These are phyloP conservation scores for Fusarium xyrophilum DNA, from an alignment of 2,329 filamentous ascomycete species.

Conservation along the genomic window DNA sequence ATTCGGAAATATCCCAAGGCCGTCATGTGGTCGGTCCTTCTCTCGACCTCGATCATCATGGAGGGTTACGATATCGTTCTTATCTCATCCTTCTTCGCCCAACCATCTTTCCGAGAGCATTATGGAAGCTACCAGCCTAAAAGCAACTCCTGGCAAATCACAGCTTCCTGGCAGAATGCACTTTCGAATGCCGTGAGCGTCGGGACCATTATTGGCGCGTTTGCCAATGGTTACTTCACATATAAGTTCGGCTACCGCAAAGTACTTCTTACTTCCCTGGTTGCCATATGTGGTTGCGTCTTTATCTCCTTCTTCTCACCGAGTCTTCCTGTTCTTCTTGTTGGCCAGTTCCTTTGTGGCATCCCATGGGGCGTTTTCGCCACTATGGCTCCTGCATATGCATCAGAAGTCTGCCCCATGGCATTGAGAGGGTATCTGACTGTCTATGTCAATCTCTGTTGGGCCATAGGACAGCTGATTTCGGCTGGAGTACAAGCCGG, in stretches of 20 bases:
- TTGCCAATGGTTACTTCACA: slow-evolving; percentile 37
- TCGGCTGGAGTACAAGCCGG: slow-evolving; percentile 44
- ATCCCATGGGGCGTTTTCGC: slow-evolving; percentile 54
- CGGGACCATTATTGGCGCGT: slow-evolving; percentile 29
- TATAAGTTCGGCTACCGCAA: slow-evolving; percentile 46
- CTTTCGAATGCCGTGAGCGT: slow-evolving; percentile 21
- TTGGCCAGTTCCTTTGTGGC: slow-evolving; percentile 56
- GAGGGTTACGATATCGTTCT: slow-evolving; percentile 44
- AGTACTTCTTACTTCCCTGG: slow-evolving; percentile 55
- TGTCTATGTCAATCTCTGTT: slow-evolving; percentile 53
- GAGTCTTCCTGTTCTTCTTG: slow-evolving; percentile 50
- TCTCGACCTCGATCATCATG: slow-evolving; percentile 48
- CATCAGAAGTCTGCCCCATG: slow-evolving; percentile 54
- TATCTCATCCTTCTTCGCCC: slow-evolving; percentile 44
- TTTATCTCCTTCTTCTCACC: slow-evolving; percentile 47
- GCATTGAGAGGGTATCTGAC: slow-evolving; percentile 52
- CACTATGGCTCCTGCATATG: slow-evolving; percentile 53
- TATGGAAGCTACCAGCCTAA: slow-evolving; percentile 34
- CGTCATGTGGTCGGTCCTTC: slow-evolving; percentile 23
- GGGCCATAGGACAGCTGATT: slow-evolving; percentile 52
- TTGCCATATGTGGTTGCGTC: slow-evolving; percentile 34
- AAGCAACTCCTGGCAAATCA: slow-evolving; percentile 12
- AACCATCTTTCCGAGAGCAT: slow-evolving; percentile 41
- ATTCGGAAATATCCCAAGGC: slow-evolving; percentile 25
- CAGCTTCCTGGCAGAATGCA: slow-evolving; percentile 21